Evolutionary conservation across 345 rosid species (phyloP).

Genomic region (Turnera subulata): DNA sequence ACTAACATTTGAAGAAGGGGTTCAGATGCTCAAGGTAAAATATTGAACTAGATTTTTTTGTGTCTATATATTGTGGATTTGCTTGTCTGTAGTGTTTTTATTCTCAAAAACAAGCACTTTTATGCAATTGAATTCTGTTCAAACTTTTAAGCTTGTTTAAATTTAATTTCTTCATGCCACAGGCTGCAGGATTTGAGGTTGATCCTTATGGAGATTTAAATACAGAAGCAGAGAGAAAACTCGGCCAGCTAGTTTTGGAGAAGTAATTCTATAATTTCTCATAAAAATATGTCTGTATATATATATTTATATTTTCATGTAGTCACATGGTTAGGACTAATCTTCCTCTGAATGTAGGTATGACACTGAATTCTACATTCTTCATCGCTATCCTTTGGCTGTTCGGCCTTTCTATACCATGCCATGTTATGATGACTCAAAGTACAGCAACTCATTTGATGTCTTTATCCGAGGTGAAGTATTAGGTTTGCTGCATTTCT

Average conservation of each 20-base stretch:
- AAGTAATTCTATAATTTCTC: conserved; percentile 40
- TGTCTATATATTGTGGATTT: not conserved
- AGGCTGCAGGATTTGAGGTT: conserved; percentile 82
- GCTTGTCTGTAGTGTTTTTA: not conserved
- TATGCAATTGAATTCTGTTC: not conserved
- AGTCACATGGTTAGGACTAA: not conserved
- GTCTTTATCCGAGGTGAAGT: conserved; percentile 81
- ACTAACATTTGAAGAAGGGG: conserved; percentile 76
- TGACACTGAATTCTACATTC: conserved; percentile 81
- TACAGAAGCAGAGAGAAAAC: conserved; percentile 82
- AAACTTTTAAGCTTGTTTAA: not conserved
- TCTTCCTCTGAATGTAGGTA: conserved; percentile 43
- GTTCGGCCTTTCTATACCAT: conserved; percentile 94
- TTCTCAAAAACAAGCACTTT: no score
- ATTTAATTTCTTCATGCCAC: conserved; percentile 12
- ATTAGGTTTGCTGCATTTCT: not conserved
- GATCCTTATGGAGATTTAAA: conserved; percentile 90
- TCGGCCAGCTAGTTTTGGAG: conserved; percentile 80
- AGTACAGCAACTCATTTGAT: conserved; percentile 86
- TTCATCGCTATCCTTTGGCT: conserved; percentile 72
- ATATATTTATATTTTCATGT: no score
- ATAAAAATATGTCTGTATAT: not conserved
- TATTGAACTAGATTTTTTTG: not conserved
- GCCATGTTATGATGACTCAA: conserved; percentile 73
- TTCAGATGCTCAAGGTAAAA: conserved; percentile 83